Evolutionary conservation across 78 protist species (phyloP).

Genomic region (Chrysochromulina tobinii): DNA sequence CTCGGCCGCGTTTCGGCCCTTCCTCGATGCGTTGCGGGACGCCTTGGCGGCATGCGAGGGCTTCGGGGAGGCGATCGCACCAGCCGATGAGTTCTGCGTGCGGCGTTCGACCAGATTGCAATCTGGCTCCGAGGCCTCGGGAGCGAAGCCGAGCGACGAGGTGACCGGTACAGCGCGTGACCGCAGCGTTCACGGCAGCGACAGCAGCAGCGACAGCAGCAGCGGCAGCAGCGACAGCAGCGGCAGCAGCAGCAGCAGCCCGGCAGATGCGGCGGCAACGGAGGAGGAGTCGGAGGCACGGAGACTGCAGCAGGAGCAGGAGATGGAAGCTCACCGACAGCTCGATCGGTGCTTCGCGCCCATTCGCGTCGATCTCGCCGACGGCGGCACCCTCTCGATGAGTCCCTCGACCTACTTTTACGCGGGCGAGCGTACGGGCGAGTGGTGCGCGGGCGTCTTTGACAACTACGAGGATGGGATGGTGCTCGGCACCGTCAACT

Average conservation of each 20-base stretch:
- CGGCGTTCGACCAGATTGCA: background rate
- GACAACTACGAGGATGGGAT: background rate
- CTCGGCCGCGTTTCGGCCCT: background rate
- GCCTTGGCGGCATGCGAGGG: background rate
- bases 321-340: background rate
- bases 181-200: no score
- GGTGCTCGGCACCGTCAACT: constrained; percentile 2
- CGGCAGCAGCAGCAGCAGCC: no score
- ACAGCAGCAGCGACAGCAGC: no score
- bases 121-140: no score
- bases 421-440: background rate
- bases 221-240: no score
- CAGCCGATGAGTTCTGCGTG: background rate
- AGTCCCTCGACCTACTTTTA: background rate
- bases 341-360: background rate
- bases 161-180: no score
- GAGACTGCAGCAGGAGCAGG: no score
- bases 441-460: background rate
- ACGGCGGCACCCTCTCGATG: background rate
- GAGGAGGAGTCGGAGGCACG: no score
- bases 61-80: background rate
- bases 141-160: no score
- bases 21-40: no score
- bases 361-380: background rate
- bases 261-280: no score